Evolutionary conservation across 345 rosid genomes (phyloP).

Genomic region (Brassica carinata): DNA sequence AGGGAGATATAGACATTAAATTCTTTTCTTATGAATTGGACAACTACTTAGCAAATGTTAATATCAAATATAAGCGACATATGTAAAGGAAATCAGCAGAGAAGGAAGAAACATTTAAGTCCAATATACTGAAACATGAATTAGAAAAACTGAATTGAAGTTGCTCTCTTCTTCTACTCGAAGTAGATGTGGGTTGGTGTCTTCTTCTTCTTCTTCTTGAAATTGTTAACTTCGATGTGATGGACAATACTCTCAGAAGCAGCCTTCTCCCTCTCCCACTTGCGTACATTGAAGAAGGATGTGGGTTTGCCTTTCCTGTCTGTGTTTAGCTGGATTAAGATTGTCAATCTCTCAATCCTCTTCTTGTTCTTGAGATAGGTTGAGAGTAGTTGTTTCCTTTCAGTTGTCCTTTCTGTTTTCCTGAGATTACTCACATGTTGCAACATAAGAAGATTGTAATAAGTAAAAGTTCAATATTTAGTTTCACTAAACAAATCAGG

Average conservation of each 20-base stretch:
- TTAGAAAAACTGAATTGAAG: too few species aligned
- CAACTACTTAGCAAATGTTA: too few species aligned
- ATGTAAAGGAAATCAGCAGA: too few species aligned
- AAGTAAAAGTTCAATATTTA: neutral
- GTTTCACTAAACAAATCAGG: neutral
- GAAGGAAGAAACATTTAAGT: too few species aligned
- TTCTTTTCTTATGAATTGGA: too few species aligned
- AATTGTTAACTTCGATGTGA: neutral
- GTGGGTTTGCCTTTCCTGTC: neutral
- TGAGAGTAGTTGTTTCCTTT: neutral
- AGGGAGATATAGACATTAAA: too few species aligned
- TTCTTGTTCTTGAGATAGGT: neutral
- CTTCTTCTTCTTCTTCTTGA: too few species aligned
- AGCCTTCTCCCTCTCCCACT: neutral
- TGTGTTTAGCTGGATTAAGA: neutral
- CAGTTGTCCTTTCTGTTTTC: neutral
- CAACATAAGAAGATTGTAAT: neutral
- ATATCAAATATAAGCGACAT: too few species aligned
- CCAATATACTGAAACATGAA: too few species aligned
- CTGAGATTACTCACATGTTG: neutral
- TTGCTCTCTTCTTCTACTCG: too few species aligned
- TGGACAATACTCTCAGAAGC: neutral
- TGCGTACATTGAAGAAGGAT: neutral
- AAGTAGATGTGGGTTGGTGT: neutral
- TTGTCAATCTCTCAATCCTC: neutral